Conservation (phyloP, 2,329 filamentous ascomycete species). For the Phaeosphaeriaceae sp. region DNA sequence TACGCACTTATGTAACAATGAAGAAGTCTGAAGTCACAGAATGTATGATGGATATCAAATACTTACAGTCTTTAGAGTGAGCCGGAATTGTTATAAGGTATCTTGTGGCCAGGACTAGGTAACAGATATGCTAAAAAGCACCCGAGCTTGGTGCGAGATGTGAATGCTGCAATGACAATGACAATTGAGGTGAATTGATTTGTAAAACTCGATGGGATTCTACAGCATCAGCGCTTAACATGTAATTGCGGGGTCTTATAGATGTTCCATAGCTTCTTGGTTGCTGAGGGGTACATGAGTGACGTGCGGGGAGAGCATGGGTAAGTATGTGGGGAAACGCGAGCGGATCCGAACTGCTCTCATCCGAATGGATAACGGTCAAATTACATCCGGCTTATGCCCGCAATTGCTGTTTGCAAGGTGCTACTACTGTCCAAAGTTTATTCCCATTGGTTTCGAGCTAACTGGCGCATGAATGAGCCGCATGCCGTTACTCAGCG, state of each 20-base stretch:
- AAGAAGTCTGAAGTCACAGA: background rate
- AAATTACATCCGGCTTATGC: conserved; percentile 5
- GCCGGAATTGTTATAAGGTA: too few relatives aligned
- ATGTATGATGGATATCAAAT: background rate
- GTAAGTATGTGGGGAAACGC: conserved; percentile 26
- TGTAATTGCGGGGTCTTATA: conserved; percentile 31
- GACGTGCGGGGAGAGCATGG: conserved; percentile 40
- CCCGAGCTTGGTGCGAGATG: background rate
- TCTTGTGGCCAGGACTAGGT: background rate
- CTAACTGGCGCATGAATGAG: conserved; percentile 19
- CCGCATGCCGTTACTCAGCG: conserved; percentile 45
- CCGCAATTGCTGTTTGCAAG: background rate
- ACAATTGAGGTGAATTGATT: background rate
- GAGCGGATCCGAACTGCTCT: conserved; percentile 34
- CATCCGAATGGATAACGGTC: background rate
- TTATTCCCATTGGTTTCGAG: background rate
- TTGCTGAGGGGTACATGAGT: conserved; percentile 13
- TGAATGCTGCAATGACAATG: background rate
- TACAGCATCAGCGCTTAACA: background rate
- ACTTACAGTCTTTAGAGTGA: too few relatives aligned
- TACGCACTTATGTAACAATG: background rate
- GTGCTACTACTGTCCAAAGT: background rate
- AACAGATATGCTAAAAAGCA: background rate
- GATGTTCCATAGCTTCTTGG: conserved; percentile 15
- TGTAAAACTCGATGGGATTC: background rate